These are phyloP conservation scores for Rhizopogon rudus DNA, from an alignment of 768 basidiomycete species.

Conservation along the genomic window DNA sequence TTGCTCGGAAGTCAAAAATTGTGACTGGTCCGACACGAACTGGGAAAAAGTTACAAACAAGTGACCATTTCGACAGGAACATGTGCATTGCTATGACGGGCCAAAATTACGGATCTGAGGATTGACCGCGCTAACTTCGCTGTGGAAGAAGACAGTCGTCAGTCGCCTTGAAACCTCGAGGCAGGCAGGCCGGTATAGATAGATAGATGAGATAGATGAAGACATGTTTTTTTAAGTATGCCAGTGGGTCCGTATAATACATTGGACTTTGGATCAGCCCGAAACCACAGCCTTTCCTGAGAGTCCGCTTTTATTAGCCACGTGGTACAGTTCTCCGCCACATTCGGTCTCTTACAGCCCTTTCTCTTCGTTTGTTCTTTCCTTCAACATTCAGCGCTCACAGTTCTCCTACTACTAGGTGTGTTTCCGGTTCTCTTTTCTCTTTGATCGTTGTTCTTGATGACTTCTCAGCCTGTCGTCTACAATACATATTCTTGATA, in stretches of 20 bases:
- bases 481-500: background rate
- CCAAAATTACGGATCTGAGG: background rate
- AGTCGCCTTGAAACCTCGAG: slow-evolving; percentile 17
- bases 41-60: background rate
- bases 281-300: background rate
- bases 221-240: slow-evolving; percentile 1
- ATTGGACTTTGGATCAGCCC: slow-evolving; percentile 11
- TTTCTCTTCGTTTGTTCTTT: slow-evolving; percentile 11
- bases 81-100: background rate
- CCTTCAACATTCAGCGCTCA: background rate
- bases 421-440: background rate
- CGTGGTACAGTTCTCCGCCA: slow-evolving; percentile 10
- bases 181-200: slow-evolving; percentile 9
- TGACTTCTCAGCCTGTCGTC: background rate
- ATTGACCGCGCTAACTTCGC: background rate
- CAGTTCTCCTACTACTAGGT: background rate
- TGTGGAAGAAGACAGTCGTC: background rate
- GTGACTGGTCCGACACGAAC: background rate
- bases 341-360: slow-evolving; percentile 10
- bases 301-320: slow-evolving; percentile 5
- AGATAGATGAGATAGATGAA: background rate
- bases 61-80: slow-evolving; percentile 2
- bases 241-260: slow-evolving; percentile 18
- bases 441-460: background rate
- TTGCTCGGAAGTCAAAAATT: background rate